Base-by-base conservation (phyloP, 2,329 filamentous ascomycete genomes). In the Elsinoe necatrix region DNA sequence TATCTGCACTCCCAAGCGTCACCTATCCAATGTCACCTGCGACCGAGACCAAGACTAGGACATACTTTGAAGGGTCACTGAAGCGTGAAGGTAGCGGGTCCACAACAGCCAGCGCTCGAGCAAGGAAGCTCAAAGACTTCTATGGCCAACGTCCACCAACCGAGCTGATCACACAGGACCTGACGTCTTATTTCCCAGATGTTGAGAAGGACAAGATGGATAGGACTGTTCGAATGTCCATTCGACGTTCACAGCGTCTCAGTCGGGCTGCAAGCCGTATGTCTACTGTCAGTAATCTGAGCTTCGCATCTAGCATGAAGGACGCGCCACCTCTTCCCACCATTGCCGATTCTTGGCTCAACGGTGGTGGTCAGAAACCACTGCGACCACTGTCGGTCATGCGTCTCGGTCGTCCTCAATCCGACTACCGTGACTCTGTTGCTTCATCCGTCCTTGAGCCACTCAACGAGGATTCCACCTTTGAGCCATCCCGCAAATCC, bases 111-210 rank as follows among this genome's bases (percentile, higher is more conserved):
- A 59, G 58, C 12, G 71, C 73, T 25, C 72, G 73, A 35, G 75
- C 74, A 54, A 67, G 75, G 27, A 77, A 83, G 25, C 75, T 91
- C 45, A 84, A 87, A 62, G 86, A 87, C 62, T 97, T 97, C 72
- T 93, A 95, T 65, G 92, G 92, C 31, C 84, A 93, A 61, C 81
- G 93, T 64, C 93, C 93, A 16, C 93, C 93, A 1, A 97, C 92
- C 73, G 93, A 98, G 75, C 81, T 98, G 68, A 98, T 98, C 67
- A 92, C 92, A 23, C 95, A 93, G 20, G 93, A 98, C 68, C 77
- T 98, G 59, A 93, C 89, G 1, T 95, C 91, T 0, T 98, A 97
- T 76, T 98, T 98, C 78, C 93, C 93, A 0, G 90, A 95, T 66
- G 92, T 97, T 65, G 84, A 91, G 51, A 85, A 89, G 57, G 91